Percentiles rank a stretch among this genome's conserved stretches.
Evolutionary conservation across 495 filamentous ascomycete species (phyloP).

Genomic region (Hypoxylon lenormandii): DNA sequence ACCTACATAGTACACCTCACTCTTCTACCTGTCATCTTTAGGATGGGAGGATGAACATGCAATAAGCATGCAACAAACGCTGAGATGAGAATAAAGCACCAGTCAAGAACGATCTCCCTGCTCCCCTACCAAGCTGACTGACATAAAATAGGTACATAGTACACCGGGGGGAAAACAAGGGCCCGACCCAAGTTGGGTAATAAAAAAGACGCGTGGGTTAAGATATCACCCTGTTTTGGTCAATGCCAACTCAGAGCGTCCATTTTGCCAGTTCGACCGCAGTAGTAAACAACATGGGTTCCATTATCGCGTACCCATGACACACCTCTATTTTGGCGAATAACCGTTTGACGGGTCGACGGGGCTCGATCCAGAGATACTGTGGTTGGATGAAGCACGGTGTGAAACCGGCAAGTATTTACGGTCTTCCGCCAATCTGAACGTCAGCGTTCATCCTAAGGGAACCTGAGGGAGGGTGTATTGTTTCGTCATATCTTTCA

Average conservation of each 20-base stretch:
- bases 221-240: constrained; percentile 43
- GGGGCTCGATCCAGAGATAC: constrained; percentile 12
- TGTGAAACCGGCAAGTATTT: constrained; percentile 23
- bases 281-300: constrained; percentile 41
- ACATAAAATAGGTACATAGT: constrained; percentile 1
- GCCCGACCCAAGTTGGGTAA: constrained; percentile 21
- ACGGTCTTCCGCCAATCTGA: constrained; percentile 22
- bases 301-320: constrained; percentile 44
- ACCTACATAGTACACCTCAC: no score
- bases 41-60: constrained; percentile 10
- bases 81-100: constrained; percentile 37
- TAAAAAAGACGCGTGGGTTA: constrained; percentile 42
- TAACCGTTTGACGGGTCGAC: constrained; percentile 34
- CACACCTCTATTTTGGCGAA: constrained; percentile 34
- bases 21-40: constrained; percentile 17
- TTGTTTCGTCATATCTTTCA: constrained; percentile 38
- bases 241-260: constrained; percentile 49
- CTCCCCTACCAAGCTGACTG: constrained; percentile 28
- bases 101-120: constrained; percentile 19
- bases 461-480: constrained; percentile 3
- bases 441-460: constrained; percentile 14
- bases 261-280: constrained; percentile 40
- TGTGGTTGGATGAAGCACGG: constrained; percentile 28
- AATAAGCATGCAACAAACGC: constrained; percentile 40
- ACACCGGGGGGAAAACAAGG: constrained; percentile 11